Evolutionary conservation across 768 basidiomycete genomes (phyloP).

Genomic region (Hydnomerulius pinastri): DNA sequence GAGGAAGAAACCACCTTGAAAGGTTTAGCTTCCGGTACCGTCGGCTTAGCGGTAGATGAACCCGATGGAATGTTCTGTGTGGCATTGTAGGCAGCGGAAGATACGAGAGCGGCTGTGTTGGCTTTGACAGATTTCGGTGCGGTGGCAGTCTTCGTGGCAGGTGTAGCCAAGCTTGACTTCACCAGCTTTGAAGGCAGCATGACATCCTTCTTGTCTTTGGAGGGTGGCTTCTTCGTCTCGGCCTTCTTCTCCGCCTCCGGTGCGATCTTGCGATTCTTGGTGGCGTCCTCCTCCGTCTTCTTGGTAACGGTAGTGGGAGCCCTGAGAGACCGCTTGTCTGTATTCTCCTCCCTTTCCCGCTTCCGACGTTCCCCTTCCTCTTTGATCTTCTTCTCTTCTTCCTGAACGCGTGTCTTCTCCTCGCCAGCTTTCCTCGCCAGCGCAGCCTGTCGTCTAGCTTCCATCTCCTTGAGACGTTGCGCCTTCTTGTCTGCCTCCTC

Average conservation of each 20-base stretch:
- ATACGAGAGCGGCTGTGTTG: conserved; percentile 33
- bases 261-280: conserved; percentile 69
- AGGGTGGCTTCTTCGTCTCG: conserved; percentile 61
- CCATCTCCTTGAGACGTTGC: conserved; percentile 76
- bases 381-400: conserved; percentile 71
- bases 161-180: conserved; percentile 31
- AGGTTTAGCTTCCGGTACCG: conserved; percentile 33
- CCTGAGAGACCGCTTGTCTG: conserved; percentile 67
- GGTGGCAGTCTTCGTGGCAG: conserved; percentile 19
- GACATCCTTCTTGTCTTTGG: conserved; percentile 51
- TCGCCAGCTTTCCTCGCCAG: conserved; percentile 78
- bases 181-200: conserved; percentile 26
- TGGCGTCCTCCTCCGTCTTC: conserved; percentile 73
- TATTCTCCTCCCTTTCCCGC: conserved; percentile 77
- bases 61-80: conserved; percentile 31
- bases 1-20: conserved; percentile 39
- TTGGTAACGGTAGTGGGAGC: conserved; percentile 40
- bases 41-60: conserved; percentile 32
- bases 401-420: conserved; percentile 60
- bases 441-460: conserved; percentile 71
- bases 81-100: conserved; percentile 42
- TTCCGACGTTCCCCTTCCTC: conserved; percentile 79
- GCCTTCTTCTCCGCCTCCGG: conserved; percentile 56
- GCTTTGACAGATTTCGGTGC: conserved; percentile 41
- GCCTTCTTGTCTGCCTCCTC: conserved; percentile 83